Conservation (phyloP, 2,329 filamentous ascomycete species). For the Trichoderma aggressivum region DNA sequence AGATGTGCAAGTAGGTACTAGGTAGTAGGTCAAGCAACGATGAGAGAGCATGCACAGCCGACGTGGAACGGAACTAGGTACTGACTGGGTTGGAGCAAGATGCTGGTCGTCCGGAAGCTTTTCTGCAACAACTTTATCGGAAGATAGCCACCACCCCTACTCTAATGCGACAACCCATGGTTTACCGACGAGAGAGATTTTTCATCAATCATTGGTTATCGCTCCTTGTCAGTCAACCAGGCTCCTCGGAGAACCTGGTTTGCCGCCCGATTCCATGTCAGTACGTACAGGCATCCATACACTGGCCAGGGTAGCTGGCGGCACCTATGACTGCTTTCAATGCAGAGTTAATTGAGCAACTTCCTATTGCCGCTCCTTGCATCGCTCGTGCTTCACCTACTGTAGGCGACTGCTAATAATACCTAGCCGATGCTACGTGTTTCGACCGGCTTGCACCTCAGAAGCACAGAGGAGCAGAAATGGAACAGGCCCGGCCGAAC, state of each 20-base stretch:
- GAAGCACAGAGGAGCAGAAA: not conserved
- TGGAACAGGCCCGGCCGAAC: not conserved
- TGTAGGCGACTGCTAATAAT: not conserved
- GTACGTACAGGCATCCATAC: not conserved
- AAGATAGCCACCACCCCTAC: not conserved
- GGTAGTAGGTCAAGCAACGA: not conserved
- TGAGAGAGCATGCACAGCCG: not conserved
- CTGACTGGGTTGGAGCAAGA: not conserved
- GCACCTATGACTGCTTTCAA: not conserved
- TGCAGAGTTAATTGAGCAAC: not conserved
- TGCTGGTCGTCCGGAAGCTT: not conserved
- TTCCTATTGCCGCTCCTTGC: conserved; percentile 1
- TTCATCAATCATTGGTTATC: not conserved
- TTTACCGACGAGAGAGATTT: not conserved
- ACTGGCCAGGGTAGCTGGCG: not conserved
- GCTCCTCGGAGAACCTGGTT: not conserved
- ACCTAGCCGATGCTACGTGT: conserved; percentile 14
- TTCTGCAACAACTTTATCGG: conserved; percentile 8
- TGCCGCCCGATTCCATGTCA: not conserved
- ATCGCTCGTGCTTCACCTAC: not conserved
- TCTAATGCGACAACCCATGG: not conserved
- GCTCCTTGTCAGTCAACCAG: not conserved
- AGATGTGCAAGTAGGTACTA: too few species aligned
- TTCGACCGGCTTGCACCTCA: not conserved
- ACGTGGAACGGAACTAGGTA: too few species aligned